A percentile compares a stretch with the other conserved stretches of the same genome.
phyloP scores from a whole-genome alignment of 441 rosid species.

The Pelargonium citronellum region DNA sequence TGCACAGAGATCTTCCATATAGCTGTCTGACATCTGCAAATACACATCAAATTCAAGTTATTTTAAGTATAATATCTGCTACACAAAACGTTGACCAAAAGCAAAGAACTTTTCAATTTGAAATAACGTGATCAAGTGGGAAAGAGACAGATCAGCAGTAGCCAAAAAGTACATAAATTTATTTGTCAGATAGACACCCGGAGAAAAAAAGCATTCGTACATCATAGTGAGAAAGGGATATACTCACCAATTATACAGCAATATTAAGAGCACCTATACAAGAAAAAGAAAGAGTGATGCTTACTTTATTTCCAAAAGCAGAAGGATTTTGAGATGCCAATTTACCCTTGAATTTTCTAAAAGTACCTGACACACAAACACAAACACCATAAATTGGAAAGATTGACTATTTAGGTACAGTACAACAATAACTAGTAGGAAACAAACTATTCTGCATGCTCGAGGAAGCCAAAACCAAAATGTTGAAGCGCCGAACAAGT shows the following conservation, averaged over 20 bases:
- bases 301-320: conserved; percentile 58
- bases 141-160: not conserved
- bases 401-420: too few species aligned
- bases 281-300: conserved; percentile 2
- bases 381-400: not conserved
- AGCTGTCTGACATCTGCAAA: conserved; percentile 51
- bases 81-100: not conserved
- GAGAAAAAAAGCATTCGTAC: too few species aligned
- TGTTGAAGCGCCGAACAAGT: too few species aligned
- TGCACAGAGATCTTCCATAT: conserved; percentile 69
- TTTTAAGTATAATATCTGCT: not conserved
- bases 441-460: not conserved
- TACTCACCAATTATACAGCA: not conserved
- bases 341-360: conserved; percentile 72
- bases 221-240: not conserved
- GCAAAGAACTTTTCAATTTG: not conserved
- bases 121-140: conserved; percentile 8
- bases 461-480: not conserved
- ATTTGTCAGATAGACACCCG: not conserved
- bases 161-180: not conserved
- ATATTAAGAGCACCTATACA: not conserved
- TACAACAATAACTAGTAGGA: not conserved
- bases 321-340: conserved; percentile 56
- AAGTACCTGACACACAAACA: conserved; percentile 53
- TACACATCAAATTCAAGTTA: not conserved